Evolutionary conservation across 2,329 filamentous ascomycete species (phyloP), one percentile per base, ranked within the genome.

Genomic region (Sporothrix pallida): DNA sequence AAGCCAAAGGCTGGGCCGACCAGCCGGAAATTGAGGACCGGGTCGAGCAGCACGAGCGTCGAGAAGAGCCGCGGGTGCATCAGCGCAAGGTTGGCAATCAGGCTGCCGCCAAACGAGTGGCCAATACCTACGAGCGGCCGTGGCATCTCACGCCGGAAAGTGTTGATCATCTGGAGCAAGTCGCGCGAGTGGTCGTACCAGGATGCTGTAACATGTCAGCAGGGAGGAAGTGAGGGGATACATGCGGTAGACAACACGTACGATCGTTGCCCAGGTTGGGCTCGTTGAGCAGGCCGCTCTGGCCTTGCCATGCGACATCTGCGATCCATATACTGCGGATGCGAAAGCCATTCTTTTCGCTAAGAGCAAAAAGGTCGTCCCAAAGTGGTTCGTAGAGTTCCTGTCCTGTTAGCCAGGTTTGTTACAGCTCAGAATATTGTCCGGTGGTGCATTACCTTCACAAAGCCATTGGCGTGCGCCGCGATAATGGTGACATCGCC

Each of bases 361-460:
- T 84, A 20, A 86, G 83, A 20, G 85, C 82, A 77, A 92, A 85
- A 1, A 98, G 84, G 70, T 97, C 93, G 74, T 95, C 93, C 92
- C 94, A 98, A 0, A 98, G 84, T 0, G 95, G 93, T 79, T 98
- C 95, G 80, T 98, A 98, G 1, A 98, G 83, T 85, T 98, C 95
- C 92, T 60, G 42, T 4, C 10, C 20, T 48, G 62, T 67, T 26
- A 67, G 62, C 42, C 7, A 20, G 17, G 20, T 65, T 17, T 12
- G 12, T 31, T 63, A 1, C 81, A 26, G 23, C 23, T 26, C 23
- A 26, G 23, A 26, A 26, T 26, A 26, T 26, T 26, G 23, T 3
- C 23, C 23, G 23, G 23, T 26, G 23, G 23, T 26, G 23, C 23
- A 26, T 26, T 26, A 93, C 93, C 87, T 98, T 98, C 12, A 93